A percentile compares a stretch with the other conserved stretches of the same genome.
Evolutionary conservation across 176 grass and related monocot genomes (phyloP).

Genomic region (Rhynchospora tenuis): DNA sequence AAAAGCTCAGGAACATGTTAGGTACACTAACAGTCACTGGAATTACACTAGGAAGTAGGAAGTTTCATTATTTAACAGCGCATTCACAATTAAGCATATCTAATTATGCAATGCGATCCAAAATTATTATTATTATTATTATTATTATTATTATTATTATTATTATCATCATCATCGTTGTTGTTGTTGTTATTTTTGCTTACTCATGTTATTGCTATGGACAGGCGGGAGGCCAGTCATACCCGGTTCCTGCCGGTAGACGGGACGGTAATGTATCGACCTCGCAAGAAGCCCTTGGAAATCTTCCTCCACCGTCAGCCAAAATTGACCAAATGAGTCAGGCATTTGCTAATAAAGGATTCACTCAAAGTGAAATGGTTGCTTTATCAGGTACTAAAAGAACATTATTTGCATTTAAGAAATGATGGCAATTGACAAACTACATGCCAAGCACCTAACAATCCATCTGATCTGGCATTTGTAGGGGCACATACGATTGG

Average conservation of each 20-base stretch:
- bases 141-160: too few relatives aligned
- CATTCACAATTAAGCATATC: neutral
- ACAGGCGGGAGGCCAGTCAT: slow-evolving; percentile 66
- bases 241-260: slow-evolving; percentile 58
- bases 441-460: neutral
- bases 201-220: neutral
- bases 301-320: slow-evolving; percentile 56
- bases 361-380: slow-evolving; percentile 63
- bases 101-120: slow-evolving; percentile 24
- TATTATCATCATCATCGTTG: too few relatives aligned
- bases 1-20: neutral
- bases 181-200: too few relatives aligned
- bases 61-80: neutral
- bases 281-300: slow-evolving; percentile 41
- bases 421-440: neutral
- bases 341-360: slow-evolving; percentile 59
- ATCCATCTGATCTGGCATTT: neutral
- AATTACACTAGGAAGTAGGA: slow-evolving; percentile 1
- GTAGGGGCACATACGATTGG: slow-evolving; percentile 87
- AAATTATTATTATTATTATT: neutral
- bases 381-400: slow-evolving; percentile 49
- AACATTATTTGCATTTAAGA: neutral
- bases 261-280: slow-evolving; percentile 53
- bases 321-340: slow-evolving; percentile 45
- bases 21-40: neutral